These are phyloP conservation scores for Fusarium papillatum DNA, from an alignment of 2,329 filamentous ascomycete genomes.

Conservation along the genomic window DNA sequence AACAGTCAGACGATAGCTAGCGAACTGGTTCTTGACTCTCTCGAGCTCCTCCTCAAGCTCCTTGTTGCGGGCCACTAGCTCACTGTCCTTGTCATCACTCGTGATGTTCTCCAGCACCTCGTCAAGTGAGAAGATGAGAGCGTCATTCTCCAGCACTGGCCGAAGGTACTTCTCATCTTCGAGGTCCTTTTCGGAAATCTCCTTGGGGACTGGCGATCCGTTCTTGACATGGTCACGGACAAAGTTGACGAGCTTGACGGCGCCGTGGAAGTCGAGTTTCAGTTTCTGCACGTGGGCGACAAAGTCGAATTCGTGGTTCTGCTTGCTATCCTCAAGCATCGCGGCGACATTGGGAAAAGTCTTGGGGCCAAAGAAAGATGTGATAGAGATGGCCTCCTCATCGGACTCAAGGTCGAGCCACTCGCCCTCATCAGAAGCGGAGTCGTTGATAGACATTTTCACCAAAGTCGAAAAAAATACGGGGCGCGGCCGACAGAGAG, in stretches of 20 bases:
- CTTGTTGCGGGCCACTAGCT: constrained; percentile 62
- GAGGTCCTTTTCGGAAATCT: constrained; percentile 74
- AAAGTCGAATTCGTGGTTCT: constrained; percentile 77
- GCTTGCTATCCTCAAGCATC: constrained; percentile 79
- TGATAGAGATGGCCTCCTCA: constrained; percentile 71
- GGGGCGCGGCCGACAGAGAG: constrained; percentile 48
- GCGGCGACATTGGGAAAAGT: constrained; percentile 73
- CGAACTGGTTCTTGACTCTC: constrained; percentile 71
- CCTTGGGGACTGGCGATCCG: constrained; percentile 62
- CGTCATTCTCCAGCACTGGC: constrained; percentile 90
- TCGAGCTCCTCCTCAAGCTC: constrained; percentile 73
- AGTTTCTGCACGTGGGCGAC: constrained; percentile 68
- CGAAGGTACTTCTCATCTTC: constrained; percentile 86
- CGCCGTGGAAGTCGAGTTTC: constrained; percentile 79
- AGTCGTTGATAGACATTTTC: constrained; percentile 47
- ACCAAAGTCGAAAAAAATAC: constrained; percentile 44
- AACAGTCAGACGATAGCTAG: constrained; percentile 74
- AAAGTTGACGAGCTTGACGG: constrained; percentile 83
- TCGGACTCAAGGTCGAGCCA: constrained; percentile 73
- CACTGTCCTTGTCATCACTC: constrained; percentile 49
- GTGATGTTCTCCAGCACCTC: constrained; percentile 67
- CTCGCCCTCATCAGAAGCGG: constrained; percentile 58
- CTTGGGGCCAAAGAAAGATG: constrained; percentile 77
- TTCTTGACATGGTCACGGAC: constrained; percentile 63
- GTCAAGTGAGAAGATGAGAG: constrained; percentile 88